Percentiles rank a stretch among this genome's conserved stretches.
Evolutionary conservation across 306 rosid genomes (phyloP).

Genomic region (Geum urbanum): DNA sequence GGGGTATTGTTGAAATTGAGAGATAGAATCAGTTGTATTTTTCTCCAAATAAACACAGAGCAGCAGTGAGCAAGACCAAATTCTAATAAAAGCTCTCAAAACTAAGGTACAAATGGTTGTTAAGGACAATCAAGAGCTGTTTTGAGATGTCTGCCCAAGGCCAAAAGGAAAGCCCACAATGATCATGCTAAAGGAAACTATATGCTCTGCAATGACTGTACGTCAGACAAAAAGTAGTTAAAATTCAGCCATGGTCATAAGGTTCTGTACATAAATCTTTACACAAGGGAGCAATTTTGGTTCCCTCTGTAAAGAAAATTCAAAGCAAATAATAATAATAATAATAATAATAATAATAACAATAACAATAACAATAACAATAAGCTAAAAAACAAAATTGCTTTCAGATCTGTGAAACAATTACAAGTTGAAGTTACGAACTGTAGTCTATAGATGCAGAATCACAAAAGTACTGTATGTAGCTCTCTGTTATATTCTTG

Average conservation of each 20-base stretch:
- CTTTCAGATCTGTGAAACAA: background rate
- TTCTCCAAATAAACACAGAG: background rate
- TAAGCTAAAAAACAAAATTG: background rate
- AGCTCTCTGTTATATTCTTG: background rate
- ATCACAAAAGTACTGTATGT: background rate
- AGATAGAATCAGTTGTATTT: too few relatives aligned
- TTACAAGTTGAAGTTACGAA: background rate
- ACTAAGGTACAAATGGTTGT: background rate
- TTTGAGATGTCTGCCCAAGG: background rate
- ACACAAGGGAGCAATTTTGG: background rate
- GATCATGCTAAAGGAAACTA: background rate
- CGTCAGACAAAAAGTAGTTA: background rate
- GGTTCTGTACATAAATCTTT: background rate
- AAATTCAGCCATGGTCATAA: background rate
- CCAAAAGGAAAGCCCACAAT: background rate
- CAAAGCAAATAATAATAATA: background rate
- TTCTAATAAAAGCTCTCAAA: background rate
- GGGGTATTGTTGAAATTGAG: too few relatives aligned
- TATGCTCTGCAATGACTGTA: background rate
- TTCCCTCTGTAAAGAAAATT: background rate
- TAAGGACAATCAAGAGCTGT: background rate
- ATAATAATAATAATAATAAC: background rate
- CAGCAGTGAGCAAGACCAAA: background rate
- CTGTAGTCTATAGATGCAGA: too few relatives aligned
- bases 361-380: background rate